Base-by-base conservation (phyloP, 78 protist species). In the Cavenderia fasciculata region DNA sequence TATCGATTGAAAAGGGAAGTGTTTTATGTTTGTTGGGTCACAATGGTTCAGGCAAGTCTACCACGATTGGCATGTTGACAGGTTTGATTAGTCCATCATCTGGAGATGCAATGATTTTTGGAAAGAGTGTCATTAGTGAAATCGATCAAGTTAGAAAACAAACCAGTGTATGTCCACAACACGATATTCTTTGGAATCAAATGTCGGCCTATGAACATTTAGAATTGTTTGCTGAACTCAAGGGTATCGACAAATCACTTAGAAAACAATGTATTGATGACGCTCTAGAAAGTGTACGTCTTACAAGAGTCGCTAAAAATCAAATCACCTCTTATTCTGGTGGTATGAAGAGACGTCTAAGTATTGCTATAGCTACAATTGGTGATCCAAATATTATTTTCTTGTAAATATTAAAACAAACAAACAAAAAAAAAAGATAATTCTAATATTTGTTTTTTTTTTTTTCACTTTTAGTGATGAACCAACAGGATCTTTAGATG, bases 11-110 rank as follows among this genome's bases (percentile, higher is more conserved):
- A 18, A 10, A 41, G 7, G 86, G 85, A 44, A 59, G 44, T 23
- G 31, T 92, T 27, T 41, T 74, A 8, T 18, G 84, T 40, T 63
- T 96, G 27, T 84, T 94, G 4, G 97, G 96, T 31, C 92, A 31
- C 41, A 94, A 96, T 82, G 97, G 97, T 49, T 78, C 93, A 18
- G 95, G 94, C 40, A 97, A 97, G 82, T 74, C 97, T 3, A 97
- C 98, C 2, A 74, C 97, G 8, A 92, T 98, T 69, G 93, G 78
- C 59, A 92, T 96, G 77, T 47, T 96, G 11, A 94, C 97, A 14
- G 98, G 98, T 59, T 36, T 85, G 25, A 43, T 68, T 16, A 41
- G 31, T 29, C 90, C 95, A 51, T 46, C 95, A 12, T 65, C 85
- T 18, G 95, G 92, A 31, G 92, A 86, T 59, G 92, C 92, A 16